Percentiles rank a stretch among this genome's conserved stretches.
Conservation (phyloP, 192 early-diverging fungal species). For the Coemansia sp. region DNA sequence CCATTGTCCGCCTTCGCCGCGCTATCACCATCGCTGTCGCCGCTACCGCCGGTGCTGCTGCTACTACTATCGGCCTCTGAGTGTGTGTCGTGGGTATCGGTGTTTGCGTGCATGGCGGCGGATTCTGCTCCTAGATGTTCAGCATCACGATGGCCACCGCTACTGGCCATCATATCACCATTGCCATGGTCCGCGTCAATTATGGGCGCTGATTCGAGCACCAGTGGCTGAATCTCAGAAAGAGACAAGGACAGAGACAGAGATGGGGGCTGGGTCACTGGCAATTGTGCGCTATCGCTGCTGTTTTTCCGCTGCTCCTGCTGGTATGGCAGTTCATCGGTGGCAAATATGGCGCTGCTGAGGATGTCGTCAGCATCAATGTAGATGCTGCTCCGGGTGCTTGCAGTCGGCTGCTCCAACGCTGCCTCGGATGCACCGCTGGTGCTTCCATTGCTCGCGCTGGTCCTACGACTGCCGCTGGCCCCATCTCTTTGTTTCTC, state of each 20-base stretch:
- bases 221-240: not conserved
- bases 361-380: conserved; percentile 34
- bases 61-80: no score
- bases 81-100: no score
- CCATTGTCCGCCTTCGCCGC: not conserved
- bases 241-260: no score
- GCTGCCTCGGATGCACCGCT: not conserved
- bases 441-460: conserved; percentile 6
- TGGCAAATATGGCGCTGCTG: conserved; percentile 27
- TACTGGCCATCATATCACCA: not conserved
- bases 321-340: conserved; percentile 40
- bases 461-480: no score
- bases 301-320: conserved; percentile 15
- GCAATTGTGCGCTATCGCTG: not conserved
- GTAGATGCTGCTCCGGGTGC: conserved; percentile 37
- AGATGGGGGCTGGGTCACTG: not conserved
- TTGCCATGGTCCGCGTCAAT: conserved; percentile 7
- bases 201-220: conserved; percentile 21
- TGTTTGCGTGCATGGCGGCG: not conserved
- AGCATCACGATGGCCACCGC: not conserved
- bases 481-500: no score
- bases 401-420: not conserved
- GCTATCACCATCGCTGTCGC: not conserved
- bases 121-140: not conserved
- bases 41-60: not conserved